Conservation (phyloP, 1,139 yeast species). For the Yarrowia galli region DNA sequence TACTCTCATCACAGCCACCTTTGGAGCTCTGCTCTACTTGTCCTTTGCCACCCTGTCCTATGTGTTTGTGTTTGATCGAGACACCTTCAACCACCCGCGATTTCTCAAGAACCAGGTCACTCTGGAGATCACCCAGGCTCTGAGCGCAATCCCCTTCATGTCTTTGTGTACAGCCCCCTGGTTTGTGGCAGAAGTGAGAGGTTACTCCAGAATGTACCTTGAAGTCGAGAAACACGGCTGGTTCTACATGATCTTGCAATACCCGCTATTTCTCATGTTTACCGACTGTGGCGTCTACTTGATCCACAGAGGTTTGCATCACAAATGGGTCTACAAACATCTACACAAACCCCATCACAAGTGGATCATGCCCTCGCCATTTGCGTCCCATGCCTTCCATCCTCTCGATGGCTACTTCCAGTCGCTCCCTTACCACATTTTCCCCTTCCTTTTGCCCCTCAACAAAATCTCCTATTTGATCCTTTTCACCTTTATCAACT, state of each 20-base stretch:
- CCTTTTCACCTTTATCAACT: slow-evolving; percentile 87
- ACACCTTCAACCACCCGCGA: slow-evolving; percentile 93
- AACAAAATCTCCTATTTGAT: slow-evolving; percentile 83
- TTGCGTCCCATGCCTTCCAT: slow-evolving; percentile 98
- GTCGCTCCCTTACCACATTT: slow-evolving; percentile 90
- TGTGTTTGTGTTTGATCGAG: slow-evolving; percentile 78
- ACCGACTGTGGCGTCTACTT: slow-evolving; percentile 93
- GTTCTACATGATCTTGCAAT: slow-evolving; percentile 67
- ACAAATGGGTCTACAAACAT: slow-evolving; percentile 83
- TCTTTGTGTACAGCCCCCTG: slow-evolving; percentile 86
- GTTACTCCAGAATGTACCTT: slow-evolving; percentile 80
- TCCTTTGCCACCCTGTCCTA: slow-evolving; percentile 79
- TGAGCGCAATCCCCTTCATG: slow-evolving; percentile 86
- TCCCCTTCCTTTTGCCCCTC: slow-evolving; percentile 89
- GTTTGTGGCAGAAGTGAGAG: slow-evolving; percentile 82
- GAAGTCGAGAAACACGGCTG: slow-evolving; percentile 70
- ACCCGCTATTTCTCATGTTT: slow-evolving; percentile 82
- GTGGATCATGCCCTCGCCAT: slow-evolving; percentile 98
- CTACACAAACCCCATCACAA: slow-evolving; percentile 99
- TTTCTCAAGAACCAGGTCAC: slow-evolving; percentile 91
- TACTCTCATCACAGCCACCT: slow-evolving; percentile 73
- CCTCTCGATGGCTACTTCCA: slow-evolving; percentile 96
- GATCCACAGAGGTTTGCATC: slow-evolving; percentile 91
- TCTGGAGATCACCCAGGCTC: slow-evolving; percentile 79
- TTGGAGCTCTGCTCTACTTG: slow-evolving; percentile 84